Conservation (phyloP, 2,329 filamentous ascomycete genomes). For the Ascomycota sp. region DNA sequence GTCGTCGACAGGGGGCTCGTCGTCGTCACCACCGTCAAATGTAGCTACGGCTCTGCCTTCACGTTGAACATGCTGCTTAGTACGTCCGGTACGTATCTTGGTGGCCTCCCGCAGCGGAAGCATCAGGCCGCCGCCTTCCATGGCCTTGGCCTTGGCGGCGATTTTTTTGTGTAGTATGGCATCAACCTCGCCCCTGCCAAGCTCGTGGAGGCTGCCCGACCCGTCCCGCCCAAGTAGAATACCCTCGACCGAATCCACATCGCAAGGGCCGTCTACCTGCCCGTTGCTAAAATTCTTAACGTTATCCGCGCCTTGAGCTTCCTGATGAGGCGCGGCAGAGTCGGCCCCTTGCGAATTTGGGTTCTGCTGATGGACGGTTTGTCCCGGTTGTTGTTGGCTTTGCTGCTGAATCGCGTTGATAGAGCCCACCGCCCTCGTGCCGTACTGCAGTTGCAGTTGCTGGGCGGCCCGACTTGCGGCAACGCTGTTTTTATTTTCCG, state of each 20-base stretch:
- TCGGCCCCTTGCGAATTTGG: constrained; percentile 3
- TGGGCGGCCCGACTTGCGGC: constrained; percentile 35
- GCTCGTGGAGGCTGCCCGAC: constrained; percentile 31
- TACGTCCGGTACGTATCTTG: constrained; percentile 9
- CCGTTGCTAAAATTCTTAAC: constrained; percentile 15
- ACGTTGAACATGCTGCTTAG: constrained; percentile 4
- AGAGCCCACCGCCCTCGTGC: constrained; percentile 41
- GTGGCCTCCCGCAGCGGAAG: constrained; percentile 41
- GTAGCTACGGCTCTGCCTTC: constrained; percentile 19
- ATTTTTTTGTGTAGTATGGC: constrained; percentile 48
- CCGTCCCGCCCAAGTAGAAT: constrained; percentile 37
- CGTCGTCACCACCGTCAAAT: constrained; percentile 43
- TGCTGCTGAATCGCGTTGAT: constrained; percentile 40
- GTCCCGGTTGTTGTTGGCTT: constrained; percentile 13
- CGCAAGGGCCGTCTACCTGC: constrained; percentile 55
- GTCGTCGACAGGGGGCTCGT: constrained; percentile 43
- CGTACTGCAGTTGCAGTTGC: constrained; percentile 38
- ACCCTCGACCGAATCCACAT: constrained; percentile 32
- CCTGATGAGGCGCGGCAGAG: neutral
- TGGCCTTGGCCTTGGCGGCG: constrained; percentile 39
- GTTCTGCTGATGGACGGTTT: constrained; percentile 3
- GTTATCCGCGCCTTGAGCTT: constrained; percentile 14
- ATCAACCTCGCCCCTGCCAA: constrained; percentile 45
- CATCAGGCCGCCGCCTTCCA: constrained; percentile 62
- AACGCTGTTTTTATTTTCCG: constrained; percentile 16